These are phyloP conservation scores for Aschersonia sp. DNA, from an alignment of 2,329 filamentous ascomycete genomes.

Conservation along the genomic window DNA sequence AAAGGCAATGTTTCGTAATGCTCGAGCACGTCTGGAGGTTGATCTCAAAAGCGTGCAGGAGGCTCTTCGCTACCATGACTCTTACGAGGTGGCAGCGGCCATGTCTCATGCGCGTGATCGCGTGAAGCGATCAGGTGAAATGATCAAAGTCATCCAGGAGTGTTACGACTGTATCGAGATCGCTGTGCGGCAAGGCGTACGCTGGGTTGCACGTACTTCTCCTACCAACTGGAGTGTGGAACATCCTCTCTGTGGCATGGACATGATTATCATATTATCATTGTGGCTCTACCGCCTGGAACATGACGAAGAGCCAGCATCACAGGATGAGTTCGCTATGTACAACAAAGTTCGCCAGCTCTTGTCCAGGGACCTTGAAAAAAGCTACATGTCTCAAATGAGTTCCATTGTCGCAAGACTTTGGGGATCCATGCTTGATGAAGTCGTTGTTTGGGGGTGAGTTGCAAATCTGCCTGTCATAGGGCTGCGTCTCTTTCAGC, in stretches of 20 bases:
- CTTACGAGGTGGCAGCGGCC: constrained; percentile 88
- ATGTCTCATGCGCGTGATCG: constrained; percentile 92
- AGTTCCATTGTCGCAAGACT: constrained; percentile 91
- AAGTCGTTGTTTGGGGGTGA: constrained; percentile 99
- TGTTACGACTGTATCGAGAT: constrained; percentile 98
- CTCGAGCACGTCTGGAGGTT: constrained; percentile 79
- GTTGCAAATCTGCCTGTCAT: constrained; percentile 22
- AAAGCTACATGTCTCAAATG: constrained; percentile 66
- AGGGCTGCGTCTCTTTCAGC: background rate
- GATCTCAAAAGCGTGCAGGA: constrained; percentile 94
- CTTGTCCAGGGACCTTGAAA: constrained; percentile 81
- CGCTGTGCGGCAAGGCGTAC: constrained; percentile 82
- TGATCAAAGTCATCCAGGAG: constrained; percentile 97
- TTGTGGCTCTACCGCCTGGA: constrained; percentile 98
- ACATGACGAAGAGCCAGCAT: constrained; percentile 89
- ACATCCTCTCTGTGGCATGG: constrained; percentile 89
- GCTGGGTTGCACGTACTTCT: constrained; percentile 95
- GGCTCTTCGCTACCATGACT: constrained; percentile 89
- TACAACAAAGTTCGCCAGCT: constrained; percentile 84
- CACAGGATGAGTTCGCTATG: constrained; percentile 72
- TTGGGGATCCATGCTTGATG: constrained; percentile 96
- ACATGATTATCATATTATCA: constrained; percentile 94
- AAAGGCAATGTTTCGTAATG: constrained; percentile 92
- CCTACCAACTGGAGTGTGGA: constrained; percentile 99
- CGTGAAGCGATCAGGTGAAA: constrained; percentile 88